Percentiles rank a stretch among this genome's conserved stretches.
Evolutionary conservation across 106 monocot genomes (phyloP).

Genomic region (Triglochin maritima): DNA sequence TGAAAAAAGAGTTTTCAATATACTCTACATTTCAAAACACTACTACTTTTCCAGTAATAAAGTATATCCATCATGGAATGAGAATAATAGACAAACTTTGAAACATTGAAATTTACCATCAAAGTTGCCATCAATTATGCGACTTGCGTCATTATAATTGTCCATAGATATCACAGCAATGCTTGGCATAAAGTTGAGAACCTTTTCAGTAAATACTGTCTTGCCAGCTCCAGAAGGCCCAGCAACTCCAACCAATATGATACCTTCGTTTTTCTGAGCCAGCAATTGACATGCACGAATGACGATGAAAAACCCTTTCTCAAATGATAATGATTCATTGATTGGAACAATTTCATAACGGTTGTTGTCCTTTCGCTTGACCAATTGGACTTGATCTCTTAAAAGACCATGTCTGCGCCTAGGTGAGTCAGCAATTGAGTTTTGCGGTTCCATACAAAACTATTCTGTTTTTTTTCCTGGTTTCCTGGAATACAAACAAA

Average conservation of each 20-base stretch:
- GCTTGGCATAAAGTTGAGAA: conserved; percentile 94
- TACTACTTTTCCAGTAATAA: too few species aligned
- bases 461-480: not conserved
- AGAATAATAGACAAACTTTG: not conserved
- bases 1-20: too few species aligned
- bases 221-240: conserved; percentile 98
- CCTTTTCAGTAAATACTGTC: conserved; percentile 95
- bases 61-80: too few species aligned
- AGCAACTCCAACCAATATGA: conserved; percentile 82
- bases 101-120: conserved; percentile 47
- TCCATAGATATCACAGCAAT: conserved; percentile 95
- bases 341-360: conserved; percentile 86
- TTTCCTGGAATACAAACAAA: not conserved
- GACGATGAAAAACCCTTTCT: conserved; percentile 90
- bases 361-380: conserved; percentile 62
- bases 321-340: conserved; percentile 74
- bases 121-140: conserved; percentile 94
- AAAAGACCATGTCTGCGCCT: conserved; percentile 59
- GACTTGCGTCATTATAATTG: conserved; percentile 92
- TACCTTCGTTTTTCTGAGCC: conserved; percentile 85
- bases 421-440: conserved; percentile 51
- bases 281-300: conserved; percentile 94
- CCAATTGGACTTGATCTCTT: conserved; percentile 86
- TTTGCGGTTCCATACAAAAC: conserved; percentile 46
- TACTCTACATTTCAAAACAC: too few species aligned